Evolutionary conservation across 192 early-diverging fungal genomes (phyloP).

Genomic region (Backusella macrospora): DNA sequence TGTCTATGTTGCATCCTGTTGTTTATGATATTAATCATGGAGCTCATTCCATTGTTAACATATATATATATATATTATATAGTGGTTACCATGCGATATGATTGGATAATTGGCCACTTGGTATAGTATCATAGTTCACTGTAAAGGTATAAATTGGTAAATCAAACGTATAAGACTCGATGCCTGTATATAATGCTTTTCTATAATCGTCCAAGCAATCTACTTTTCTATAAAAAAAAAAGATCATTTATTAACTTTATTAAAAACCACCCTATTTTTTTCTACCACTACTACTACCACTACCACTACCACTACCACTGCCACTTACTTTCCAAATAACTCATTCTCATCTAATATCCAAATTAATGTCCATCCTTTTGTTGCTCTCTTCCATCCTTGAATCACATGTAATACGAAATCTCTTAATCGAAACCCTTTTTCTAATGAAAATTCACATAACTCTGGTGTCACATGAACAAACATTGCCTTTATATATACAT

Average conservation of each 20-base stretch:
- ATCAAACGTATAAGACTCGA: not conserved
- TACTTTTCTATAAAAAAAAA: not conserved
- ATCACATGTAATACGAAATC: not conserved
- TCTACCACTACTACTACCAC: not conserved
- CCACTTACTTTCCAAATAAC: constrained; percentile 1
- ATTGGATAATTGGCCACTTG: not conserved
- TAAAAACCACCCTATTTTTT: too few relatives aligned
- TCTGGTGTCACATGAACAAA: not conserved
- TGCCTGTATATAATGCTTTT: not conserved
- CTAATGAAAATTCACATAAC: not conserved
- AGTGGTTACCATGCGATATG: not conserved
- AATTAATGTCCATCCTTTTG: not conserved
- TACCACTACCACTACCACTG: too few relatives aligned
- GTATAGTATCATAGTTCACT: not conserved
- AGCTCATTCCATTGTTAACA: not conserved
- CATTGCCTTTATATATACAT: not conserved
- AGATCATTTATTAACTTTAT: not conserved
- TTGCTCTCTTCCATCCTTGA: not conserved
- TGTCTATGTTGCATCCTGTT: not conserved
- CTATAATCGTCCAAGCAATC: not conserved
- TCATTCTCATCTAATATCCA: constrained; percentile 13
- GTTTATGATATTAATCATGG: too few relatives aligned
- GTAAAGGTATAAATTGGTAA: not conserved
- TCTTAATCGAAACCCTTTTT: not conserved
- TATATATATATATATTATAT: not conserved